These are phyloP conservation scores for Westerdykella sp. DNA, from an alignment of 2,329 filamentous ascomycete species.

Conservation along the genomic window DNA sequence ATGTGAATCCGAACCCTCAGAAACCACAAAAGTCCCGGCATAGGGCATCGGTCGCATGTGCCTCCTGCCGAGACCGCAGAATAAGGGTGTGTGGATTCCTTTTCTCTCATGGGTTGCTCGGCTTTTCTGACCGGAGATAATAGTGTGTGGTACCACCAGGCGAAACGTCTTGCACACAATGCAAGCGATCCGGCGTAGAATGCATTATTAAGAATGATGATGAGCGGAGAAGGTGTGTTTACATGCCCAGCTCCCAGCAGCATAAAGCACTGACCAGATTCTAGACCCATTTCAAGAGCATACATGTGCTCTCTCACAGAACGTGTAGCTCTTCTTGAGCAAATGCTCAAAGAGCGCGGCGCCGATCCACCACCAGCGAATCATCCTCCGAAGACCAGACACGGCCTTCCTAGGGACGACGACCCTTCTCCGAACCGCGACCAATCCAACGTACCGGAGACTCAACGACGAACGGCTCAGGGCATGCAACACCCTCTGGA, in stretches of 20 bases:
- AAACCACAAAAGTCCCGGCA: conserved; percentile 31
- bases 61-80: conserved; percentile 45
- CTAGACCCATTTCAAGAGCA: conserved; percentile 52
- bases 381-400: conserved; percentile 49
- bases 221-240: conserved; percentile 47
- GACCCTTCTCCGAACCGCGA: conserved; percentile 20
- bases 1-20: conserved; percentile 10
- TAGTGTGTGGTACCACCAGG: conserved; percentile 52
- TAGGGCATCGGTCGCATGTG: conserved; percentile 51
- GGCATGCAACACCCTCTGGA: conserved; percentile 3
- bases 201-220: conserved; percentile 56
- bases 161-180: conserved; percentile 48
- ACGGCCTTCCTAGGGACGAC: conserved; percentile 27
- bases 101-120: conserved; percentile 12
- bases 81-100: conserved; percentile 32
- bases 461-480: conserved; percentile 5
- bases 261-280: conserved; percentile 5
- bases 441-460: conserved; percentile 7
- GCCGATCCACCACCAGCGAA: conserved; percentile 46
- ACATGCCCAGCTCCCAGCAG: background rate
- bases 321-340: conserved; percentile 48
- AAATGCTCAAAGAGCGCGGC: conserved; percentile 47
- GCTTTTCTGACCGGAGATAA: background rate
- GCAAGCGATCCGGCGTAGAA: conserved; percentile 45
- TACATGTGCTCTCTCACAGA: conserved; percentile 55